phyloP scores from a whole-genome alignment of 129 eudicot genomes.

The Dittrichia graveolens region DNA sequence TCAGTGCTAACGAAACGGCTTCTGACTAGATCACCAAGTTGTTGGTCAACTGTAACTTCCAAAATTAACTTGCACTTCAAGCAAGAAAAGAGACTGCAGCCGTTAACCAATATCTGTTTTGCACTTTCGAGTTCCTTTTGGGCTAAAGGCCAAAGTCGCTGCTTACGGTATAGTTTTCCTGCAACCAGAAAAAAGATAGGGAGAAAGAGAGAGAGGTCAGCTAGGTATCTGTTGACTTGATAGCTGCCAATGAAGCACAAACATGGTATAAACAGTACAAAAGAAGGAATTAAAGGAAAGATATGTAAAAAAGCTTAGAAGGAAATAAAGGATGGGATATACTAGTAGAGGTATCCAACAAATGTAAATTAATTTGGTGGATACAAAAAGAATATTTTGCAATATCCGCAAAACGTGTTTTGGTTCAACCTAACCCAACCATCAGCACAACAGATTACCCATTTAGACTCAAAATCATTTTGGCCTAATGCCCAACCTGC shows the following conservation, averaged over 20 bases:
- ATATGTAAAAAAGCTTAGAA: neutral
- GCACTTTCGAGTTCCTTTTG: slow-evolving; percentile 72
- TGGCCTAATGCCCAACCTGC: neutral
- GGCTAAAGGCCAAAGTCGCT: slow-evolving; percentile 60
- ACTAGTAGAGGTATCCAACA: neutral
- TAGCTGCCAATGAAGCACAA: slow-evolving; percentile 18
- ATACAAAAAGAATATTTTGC: neutral
- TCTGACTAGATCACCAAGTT: slow-evolving; percentile 68
- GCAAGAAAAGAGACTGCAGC: slow-evolving; percentile 51
- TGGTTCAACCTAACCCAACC: neutral
- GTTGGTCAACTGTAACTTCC: slow-evolving; percentile 66
- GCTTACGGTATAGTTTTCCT: slow-evolving; percentile 79
- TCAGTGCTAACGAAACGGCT: slow-evolving; percentile 34
- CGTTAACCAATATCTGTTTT: slow-evolving; percentile 45
- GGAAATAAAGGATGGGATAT: neutral
- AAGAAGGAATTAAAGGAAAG: slow-evolving; percentile 6
- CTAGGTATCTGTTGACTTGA: slow-evolving; percentile 15
- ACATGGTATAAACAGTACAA: slow-evolving; percentile 14
- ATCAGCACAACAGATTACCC: neutral
- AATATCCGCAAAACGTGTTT: no score
- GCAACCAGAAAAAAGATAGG: slow-evolving; percentile 16
- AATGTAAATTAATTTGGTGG: neutral
- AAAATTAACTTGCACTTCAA: slow-evolving; percentile 53
- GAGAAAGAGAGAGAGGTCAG: slow-evolving; percentile 12
- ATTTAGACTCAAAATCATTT: neutral